Evolutionary conservation across 2,329 filamentous ascomycete species (phyloP), one percentile per base, ranked within the genome.

Genomic region (Lasiodiplodia sp.): DNA sequence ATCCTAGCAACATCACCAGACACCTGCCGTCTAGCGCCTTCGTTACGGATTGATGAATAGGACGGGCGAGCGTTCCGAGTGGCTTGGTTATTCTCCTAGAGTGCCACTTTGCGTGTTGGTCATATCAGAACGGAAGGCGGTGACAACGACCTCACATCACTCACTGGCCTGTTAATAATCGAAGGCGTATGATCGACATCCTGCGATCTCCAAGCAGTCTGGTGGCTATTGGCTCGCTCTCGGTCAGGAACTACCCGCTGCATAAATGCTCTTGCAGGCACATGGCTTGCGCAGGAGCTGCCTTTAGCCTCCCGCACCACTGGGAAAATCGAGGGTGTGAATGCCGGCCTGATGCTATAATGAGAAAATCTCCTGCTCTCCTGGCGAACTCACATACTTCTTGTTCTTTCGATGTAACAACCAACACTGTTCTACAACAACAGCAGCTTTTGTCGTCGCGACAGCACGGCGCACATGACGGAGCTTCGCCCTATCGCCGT

Each of bases 401-500:
- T 31, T n/a, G 18, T 31, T 51, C n/a, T n/a, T 18, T 52, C 44
- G 28, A 64, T 64, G 60, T 52, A 21, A 64, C n/a, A 1, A 6
- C 14, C 18, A 8, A 12, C 31, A 52, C 31, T 23, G n/a, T 8
- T 14, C 28, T n/a, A 64, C 60, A 38, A n/a, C 28, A 52, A 21
- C 60, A 51, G 23, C 44, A 7, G 44, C 23, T 51, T 18, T 52
- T 37, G 18, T 64, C 60, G 25, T 64, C 47, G 16, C 49, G 44
- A 52, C 60, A 38, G 44, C 60, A 64, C 60, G 47, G 60, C 31
- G 8, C 47, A 38, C 4, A 64, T 52, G 58, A 51, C 40, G 47
- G 60, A 37, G 31, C 60, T 64, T 52, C 60, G 47, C n/a, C 60
- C 60, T 47, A 38, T 52, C 12, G 60, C 60, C 21, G 60, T 64